Evolutionary conservation across 2,329 filamentous ascomycete species (phyloP).

Genomic region (Colletotrichum navitas): DNA sequence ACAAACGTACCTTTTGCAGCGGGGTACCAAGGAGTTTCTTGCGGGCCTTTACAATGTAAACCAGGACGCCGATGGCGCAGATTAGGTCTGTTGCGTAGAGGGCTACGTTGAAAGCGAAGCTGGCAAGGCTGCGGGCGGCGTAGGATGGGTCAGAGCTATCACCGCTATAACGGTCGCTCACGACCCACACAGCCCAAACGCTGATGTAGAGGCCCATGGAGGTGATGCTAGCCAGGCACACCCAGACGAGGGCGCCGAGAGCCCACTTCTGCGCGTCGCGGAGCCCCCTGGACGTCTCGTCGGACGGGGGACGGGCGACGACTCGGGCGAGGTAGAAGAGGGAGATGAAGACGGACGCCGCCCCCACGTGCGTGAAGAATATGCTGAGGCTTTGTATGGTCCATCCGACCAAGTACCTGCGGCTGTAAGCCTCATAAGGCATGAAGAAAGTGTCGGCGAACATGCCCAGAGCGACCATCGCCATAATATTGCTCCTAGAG

Average conservation of each 20-base stretch:
- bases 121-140: too few relatives aligned
- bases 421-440: background rate
- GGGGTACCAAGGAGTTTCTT: conserved; percentile 25
- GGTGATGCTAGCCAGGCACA: conserved; percentile 20
- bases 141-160: background rate
- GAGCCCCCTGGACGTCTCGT: background rate
- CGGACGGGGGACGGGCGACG: conserved; percentile 17
- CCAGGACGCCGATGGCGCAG: conserved; percentile 16
- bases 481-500: background rate
- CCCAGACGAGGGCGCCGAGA: conserved; percentile 19
- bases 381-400: background rate
- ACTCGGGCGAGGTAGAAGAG: conserved; percentile 37
- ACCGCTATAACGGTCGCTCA: background rate
- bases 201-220: conserved; percentile 22
- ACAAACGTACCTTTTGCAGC: conserved; percentile 24
- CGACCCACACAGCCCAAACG: background rate
- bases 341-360: conserved; percentile 34
- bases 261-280: background rate
- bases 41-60: conserved; percentile 26
- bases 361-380: background rate
- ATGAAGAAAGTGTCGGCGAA: fast-evolving
- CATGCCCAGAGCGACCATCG: fast-evolving
- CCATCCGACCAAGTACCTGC: background rate
- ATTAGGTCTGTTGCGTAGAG: background rate
- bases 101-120: background rate